Evolutionary conservation across 2,329 filamentous ascomycete species (phyloP), one percentile per base, ranked within the genome.

Genomic region (Aspergillus aculeatus): DNA sequence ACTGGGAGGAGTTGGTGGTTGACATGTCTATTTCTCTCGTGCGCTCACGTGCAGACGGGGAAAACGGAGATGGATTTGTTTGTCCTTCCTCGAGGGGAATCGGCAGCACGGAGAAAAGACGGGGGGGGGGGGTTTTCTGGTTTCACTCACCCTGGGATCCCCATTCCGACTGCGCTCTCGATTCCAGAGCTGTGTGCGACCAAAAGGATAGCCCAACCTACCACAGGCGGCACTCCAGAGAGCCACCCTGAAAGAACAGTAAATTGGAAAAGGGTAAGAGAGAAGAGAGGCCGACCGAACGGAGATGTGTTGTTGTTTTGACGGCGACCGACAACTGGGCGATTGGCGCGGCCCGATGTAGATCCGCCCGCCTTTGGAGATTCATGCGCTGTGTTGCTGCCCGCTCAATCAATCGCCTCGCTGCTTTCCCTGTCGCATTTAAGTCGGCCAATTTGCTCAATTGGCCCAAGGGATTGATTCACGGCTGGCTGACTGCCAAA

Each of bases 141-240:
- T 16, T 23, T 32, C 26, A 70, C 75, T 67, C 73, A 79, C 77
- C 78, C 78, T 47, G 77, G 77, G 54, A 80, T 80, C 53, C 78
- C 78, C 78, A 80, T 80, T 50, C 52, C 58, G 65, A 57, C 50
- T 21, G 32, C 53, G 24, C 49, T 54, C 38, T 19, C 16, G 9
- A n/a, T n/a, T 16, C 6, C 38, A 44, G 38, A 44, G 38, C 38
- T 16, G 32, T 35, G 32, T 7, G 38, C 14, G 38, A 44, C 14
- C 38, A 44, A 5, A 44, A 44, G 16, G 16, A 44, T n/a, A 44
- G 38, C 38, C 38, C 47, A 23, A 31, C 11, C 26, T 47, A 21
- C 23, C 47, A 52, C 24, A 44, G 24, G 11, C 48, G 52, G 41
- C 54, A 24, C 16, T 32, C 41, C 29, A 51, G 59, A 32, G 26